A percentile compares a stretch with the other conserved stretches of the same genome.
These are phyloP conservation scores for Monosporozyma aerobia DNA, from an alignment of 805 yeast genomes.

Conservation along the genomic window DNA sequence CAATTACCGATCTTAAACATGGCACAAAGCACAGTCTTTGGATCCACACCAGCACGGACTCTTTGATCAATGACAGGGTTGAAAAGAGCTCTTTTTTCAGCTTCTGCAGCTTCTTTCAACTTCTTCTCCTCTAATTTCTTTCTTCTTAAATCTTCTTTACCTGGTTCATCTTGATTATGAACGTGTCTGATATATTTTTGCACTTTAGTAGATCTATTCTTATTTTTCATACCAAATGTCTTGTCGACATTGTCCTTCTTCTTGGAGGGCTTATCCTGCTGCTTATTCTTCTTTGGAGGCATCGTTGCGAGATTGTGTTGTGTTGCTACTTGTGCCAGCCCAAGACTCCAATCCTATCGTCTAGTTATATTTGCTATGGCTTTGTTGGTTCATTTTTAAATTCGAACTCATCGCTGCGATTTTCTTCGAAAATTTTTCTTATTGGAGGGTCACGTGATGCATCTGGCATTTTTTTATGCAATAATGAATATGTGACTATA, in stretches of 20 bases:
- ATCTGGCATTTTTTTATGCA: too few relatives aligned
- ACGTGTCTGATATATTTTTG: slow-evolving; percentile 65
- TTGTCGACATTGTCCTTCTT: slow-evolving; percentile 74
- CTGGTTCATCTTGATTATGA: slow-evolving; percentile 50
- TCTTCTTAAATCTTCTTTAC: slow-evolving; percentile 68
- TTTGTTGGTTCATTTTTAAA: neutral
- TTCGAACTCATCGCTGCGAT: neutral
- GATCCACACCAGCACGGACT: slow-evolving; percentile 95
- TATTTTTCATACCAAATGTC: slow-evolving; percentile 92
- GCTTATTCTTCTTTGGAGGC: slow-evolving; percentile 71
- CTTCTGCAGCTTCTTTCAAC: slow-evolving; percentile 82
- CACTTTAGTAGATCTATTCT: slow-evolving; percentile 87
- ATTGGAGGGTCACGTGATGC: neutral
- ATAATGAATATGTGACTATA: too few relatives aligned
- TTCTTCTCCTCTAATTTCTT: slow-evolving; percentile 70
- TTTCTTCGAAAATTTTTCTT: neutral
- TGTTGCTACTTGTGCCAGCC: neutral
- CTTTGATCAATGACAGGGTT: slow-evolving; percentile 66
- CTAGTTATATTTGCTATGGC: neutral
- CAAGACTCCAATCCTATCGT: neutral
- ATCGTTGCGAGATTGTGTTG: slow-evolving; percentile 27
- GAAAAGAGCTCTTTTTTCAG: slow-evolving; percentile 74
- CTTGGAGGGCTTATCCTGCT: slow-evolving; percentile 40
- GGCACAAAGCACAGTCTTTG: slow-evolving; percentile 85
- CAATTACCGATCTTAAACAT: slow-evolving; percentile 82